Conservation (phyloP, 1,284 basidiomycete genomes). For the Butyriboletus appendiculatus region DNA sequence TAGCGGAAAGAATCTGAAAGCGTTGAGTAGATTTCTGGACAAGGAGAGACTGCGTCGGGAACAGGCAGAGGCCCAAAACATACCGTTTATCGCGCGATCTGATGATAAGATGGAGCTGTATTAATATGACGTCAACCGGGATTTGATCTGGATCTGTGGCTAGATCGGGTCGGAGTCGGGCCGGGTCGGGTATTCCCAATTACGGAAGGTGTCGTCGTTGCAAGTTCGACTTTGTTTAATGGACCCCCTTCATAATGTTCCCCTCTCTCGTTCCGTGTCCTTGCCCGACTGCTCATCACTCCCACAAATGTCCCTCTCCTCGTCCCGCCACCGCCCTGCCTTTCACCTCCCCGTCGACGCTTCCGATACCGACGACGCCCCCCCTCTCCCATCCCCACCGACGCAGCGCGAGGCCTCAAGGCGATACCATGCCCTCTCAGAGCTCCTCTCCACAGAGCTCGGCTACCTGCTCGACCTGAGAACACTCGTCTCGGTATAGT, state of each 20-base stretch:
- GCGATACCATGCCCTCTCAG: constrained; percentile 69
- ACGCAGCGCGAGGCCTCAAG: constrained; percentile 40
- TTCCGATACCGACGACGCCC: constrained; percentile 23
- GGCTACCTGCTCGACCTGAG: constrained; percentile 79
- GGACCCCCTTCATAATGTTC: constrained; percentile 36
- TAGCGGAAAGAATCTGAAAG: constrained; percentile 67
- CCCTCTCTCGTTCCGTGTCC: constrained; percentile 28
- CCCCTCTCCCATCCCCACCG: no score
- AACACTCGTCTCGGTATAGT: constrained; percentile 72
- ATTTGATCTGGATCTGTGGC: no score
- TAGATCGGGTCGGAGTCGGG: no score
- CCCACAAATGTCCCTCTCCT: constrained; percentile 30
- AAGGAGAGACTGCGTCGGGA: constrained; percentile 60
- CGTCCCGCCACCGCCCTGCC: constrained; percentile 26
- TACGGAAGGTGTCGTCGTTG: constrained; percentile 7
- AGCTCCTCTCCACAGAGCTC: constrained; percentile 82
- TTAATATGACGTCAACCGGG: constrained; percentile 19
- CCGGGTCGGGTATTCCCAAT: no score
- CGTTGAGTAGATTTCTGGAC: constrained; percentile 64
- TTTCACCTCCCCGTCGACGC: constrained; percentile 36
- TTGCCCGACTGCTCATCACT: constrained; percentile 37
- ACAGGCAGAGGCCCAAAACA: constrained; percentile 57
- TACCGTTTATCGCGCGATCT: constrained; percentile 55
- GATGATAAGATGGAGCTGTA: constrained; percentile 64
- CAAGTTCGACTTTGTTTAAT: constrained; percentile 5